A percentile compares a stretch with the other conserved stretches of the same genome.
Conservation (phyloP, 164 flowering plant genomes). For the Kalanchoe fedtschenkoi region DNA sequence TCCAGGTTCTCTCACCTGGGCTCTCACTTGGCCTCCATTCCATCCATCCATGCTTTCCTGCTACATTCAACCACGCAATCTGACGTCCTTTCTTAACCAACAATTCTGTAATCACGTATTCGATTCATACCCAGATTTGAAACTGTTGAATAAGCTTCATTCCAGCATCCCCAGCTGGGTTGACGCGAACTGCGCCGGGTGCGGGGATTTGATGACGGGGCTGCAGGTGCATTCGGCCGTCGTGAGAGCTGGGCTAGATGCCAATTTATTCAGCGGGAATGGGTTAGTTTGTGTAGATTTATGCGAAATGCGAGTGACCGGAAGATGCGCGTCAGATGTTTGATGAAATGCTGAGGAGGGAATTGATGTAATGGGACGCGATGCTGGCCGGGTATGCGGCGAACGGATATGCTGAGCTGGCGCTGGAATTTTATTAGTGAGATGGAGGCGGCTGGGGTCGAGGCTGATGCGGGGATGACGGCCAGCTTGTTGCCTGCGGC, state of each 20-base stretch:
- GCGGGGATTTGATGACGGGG: conserved; percentile 13
- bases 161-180: conserved; percentile 23
- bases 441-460: conserved; percentile 18
- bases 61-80: no score
- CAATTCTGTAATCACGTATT: conserved; percentile 12
- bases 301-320: conserved; percentile 27
- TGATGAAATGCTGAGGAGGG: conserved; percentile 22
- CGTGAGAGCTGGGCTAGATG: conserved; percentile 18
- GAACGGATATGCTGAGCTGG: conserved; percentile 20
- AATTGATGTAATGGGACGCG: conserved; percentile 34
- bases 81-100: no score
- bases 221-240: conserved; percentile 20
- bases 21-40: no score
- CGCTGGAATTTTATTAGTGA: conserved; percentile 21
- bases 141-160: conserved; percentile 21
- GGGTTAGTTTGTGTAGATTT: conserved; percentile 26
- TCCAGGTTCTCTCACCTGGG: no score
- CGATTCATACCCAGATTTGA: conserved; percentile 21
- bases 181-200: conserved; percentile 25
- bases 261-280: conserved; percentile 23
- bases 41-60: no score
- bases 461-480: conserved; percentile 24
- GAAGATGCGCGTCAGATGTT: conserved; percentile 21
- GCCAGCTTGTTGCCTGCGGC: conserved; percentile 28
- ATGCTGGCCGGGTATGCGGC: conserved; percentile 29